Evolutionary conservation across 2,329 filamentous ascomycete genomes (phyloP), one percentile per base, ranked within the genome.

Genomic region (Tolypocladium inflatum): DNA sequence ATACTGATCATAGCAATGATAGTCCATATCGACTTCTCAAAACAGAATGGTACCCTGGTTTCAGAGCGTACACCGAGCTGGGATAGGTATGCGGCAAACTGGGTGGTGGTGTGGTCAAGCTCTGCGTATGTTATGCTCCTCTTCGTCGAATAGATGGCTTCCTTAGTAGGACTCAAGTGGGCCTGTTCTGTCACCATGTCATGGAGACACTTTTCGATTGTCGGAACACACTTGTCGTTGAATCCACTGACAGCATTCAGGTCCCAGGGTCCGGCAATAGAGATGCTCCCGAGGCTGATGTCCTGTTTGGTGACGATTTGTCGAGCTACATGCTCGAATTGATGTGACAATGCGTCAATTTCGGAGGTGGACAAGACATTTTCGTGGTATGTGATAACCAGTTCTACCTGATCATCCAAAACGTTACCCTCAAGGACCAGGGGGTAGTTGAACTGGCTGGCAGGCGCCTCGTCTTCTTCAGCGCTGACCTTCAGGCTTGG

Each of bases 91-190:
- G 63, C 62, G 4, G 75, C 75, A 15, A 78, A 66, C 0, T 65
- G 60, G 39, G 70, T 71, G 1, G 76, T 76, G 21, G 69, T 63
- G 0, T 62, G 58, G 50, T 77, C 71, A 2, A 77, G 65, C 38
- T 77, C 68, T 51, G 65, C 57, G 58, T 77, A 78, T 9, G 74
- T 75, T 57, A 76, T 70, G 54, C 65, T 60, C 21, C 74, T 74
- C 57, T 77, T 75, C 73, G 74, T 77, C 1, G 76, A 74, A 53
- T 73, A 64, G 35, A 78, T 69, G n/a, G 76, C 76, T 4, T 66
- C 61, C 13, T 67, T 30, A 5, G 26, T 30, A 30, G 26, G 26
- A 64, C 15, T 63, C 57, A 0, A 75, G 73, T 2, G 66, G n/a
- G 73, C 73, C 54, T 70, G 70, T 13, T 71, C 68, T 4, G 67